Conservation (phyloP, 1,139 yeast genomes). For the Taphrina pruni region DNA sequence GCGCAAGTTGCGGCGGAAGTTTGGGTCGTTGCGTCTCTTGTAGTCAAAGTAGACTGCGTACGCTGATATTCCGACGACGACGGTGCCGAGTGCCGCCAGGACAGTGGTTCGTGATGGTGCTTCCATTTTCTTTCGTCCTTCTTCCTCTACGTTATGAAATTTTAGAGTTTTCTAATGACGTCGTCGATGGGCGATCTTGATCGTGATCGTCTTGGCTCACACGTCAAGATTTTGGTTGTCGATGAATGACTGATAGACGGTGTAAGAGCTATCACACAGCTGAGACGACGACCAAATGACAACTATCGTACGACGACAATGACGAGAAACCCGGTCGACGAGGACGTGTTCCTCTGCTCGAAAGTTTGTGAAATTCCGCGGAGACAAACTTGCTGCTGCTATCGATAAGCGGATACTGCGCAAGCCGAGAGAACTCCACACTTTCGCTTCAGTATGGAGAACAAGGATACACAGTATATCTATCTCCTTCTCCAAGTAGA, state of each 20-base stretch:
- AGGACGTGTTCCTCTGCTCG: neutral
- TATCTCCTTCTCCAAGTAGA: no score
- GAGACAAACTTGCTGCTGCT: conserved; percentile 3
- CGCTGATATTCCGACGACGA: conserved; percentile 56
- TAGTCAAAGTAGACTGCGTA: conserved; percentile 91
- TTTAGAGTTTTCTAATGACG: conserved; percentile 2
- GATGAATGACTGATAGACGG: no score
- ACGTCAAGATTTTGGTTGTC: no score
- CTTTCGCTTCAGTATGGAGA: neutral
- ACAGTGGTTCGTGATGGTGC: conserved; percentile 32
- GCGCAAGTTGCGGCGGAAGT: conserved; percentile 62
- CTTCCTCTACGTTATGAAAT: neutral
- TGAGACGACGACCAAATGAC: neutral
- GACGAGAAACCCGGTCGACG: neutral
- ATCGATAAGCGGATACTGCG: conserved; percentile 7
- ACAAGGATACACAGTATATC: no score
- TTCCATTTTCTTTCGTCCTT: conserved; percentile 6
- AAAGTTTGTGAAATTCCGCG: conserved; percentile 1
- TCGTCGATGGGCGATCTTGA: neutral
- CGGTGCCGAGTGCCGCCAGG: conserved; percentile 26
- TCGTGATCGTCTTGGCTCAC: no score
- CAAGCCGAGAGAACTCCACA: conserved; percentile 8
- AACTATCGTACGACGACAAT: no score
- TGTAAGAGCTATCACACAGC: no score
- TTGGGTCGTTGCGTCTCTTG: conserved; percentile 79